These are phyloP conservation scores for Bifiguratus adelaidae DNA, from an alignment of 192 early-diverging fungal genomes.

Conservation along the genomic window DNA sequence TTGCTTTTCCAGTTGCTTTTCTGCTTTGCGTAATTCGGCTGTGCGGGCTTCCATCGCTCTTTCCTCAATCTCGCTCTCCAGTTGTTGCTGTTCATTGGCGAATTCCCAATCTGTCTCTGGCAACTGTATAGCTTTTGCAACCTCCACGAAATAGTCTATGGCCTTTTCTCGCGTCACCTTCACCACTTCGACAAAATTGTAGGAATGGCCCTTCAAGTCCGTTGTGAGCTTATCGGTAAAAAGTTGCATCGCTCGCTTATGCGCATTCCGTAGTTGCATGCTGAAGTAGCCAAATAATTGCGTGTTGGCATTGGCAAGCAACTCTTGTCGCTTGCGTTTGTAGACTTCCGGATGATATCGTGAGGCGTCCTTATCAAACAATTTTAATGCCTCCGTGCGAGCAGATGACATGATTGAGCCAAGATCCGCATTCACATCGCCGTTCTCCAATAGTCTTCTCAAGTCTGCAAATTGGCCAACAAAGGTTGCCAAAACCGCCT, in stretches of 20 bases:
- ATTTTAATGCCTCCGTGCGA: slow-evolving; percentile 41
- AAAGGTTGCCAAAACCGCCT: slow-evolving; percentile 63
- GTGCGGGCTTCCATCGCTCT: slow-evolving; percentile 40
- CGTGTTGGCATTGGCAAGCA: slow-evolving; percentile 65
- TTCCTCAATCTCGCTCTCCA: slow-evolving; percentile 51
- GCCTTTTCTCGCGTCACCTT: slow-evolving; percentile 24
- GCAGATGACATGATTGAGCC: slow-evolving; percentile 52
- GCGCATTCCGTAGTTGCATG: slow-evolving; percentile 81
- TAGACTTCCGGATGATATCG: slow-evolving; percentile 88
- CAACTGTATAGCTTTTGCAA: slow-evolving; percentile 46
- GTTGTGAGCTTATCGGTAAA: slow-evolving; percentile 51
- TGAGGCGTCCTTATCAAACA: slow-evolving; percentile 84
- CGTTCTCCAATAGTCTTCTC: slow-evolving; percentile 62
- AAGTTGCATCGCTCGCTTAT: slow-evolving; percentile 53
- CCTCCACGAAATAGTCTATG: slow-evolving; percentile 32
- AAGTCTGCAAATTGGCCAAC: slow-evolving; percentile 45
- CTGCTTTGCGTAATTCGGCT: slow-evolving; percentile 60
- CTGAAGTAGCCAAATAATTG: slow-evolving; percentile 70
- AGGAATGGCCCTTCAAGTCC: slow-evolving; percentile 11
- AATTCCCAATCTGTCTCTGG: slow-evolving; percentile 61
- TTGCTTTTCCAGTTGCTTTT: slow-evolving; percentile 44
- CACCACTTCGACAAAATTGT: slow-evolving; percentile 59
- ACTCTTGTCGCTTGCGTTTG: slow-evolving; percentile 72
- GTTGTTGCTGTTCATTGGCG: slow-evolving; percentile 42
- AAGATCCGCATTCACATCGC: slow-evolving; percentile 66